phyloP scores from a whole-genome alignment of 176 grass and related monocot genomes.

The Lolium multiflorum region DNA sequence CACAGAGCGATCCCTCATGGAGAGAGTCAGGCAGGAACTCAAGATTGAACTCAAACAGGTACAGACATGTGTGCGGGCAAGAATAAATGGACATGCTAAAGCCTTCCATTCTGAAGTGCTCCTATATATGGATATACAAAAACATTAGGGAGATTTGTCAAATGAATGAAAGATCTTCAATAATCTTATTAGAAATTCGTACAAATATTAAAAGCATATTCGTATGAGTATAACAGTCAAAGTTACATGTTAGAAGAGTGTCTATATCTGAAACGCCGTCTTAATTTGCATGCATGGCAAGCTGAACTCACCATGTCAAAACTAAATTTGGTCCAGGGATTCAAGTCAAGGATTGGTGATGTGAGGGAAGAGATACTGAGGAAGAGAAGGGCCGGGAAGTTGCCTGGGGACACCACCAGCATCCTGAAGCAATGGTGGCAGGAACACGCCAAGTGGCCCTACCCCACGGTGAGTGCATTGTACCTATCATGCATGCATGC shows the following conservation, averaged over 20 bases:
- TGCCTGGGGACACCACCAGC: slow-evolving; percentile 97
- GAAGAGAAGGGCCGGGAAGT: slow-evolving; percentile 97
- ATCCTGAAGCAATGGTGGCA: slow-evolving; percentile 99
- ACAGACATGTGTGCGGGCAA: neutral
- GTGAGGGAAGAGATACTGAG: slow-evolving; percentile 94
- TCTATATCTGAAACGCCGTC: neutral
- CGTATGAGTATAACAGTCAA: neutral
- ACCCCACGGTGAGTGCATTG: slow-evolving; percentile 88
- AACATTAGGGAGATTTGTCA: too few relatives aligned
- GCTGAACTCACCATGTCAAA: neutral
- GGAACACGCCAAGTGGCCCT: slow-evolving; percentile 98
- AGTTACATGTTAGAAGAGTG: neutral
- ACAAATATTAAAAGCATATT: too few relatives aligned
- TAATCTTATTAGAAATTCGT: too few relatives aligned
- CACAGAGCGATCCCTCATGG: slow-evolving; percentile 93
- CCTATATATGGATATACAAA: too few relatives aligned
- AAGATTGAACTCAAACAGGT: slow-evolving; percentile 99
- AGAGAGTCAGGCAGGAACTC: slow-evolving; percentile 93
- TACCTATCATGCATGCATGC: slow-evolving; percentile 50
- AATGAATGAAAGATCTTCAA: neutral
- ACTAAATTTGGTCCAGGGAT: slow-evolving; percentile 59
- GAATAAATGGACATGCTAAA: too few relatives aligned
- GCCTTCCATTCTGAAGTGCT: too few relatives aligned
- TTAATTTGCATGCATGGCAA: neutral
- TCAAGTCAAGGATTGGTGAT: slow-evolving; percentile 98